Evolutionary conservation across 2,329 filamentous ascomycete species (phyloP), one percentile per base, ranked within the genome.

Genomic region (Pseudofabraea citricarpa): DNA sequence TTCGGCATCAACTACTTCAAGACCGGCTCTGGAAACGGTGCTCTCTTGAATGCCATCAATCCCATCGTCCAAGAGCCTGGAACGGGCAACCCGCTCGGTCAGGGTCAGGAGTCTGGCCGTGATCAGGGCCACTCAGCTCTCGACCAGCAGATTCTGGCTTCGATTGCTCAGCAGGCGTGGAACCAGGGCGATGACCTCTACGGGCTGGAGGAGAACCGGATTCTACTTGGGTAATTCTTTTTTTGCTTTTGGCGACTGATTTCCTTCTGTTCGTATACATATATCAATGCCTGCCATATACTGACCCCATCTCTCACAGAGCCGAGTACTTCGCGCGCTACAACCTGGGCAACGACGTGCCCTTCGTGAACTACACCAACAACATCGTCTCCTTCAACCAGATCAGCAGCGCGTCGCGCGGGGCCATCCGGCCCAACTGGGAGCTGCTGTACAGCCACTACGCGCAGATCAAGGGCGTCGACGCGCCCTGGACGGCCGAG

Each of bases 111-210:
- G 36, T 60, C 65, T 2, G 67, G 68, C 3, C 56, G 69, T 0
- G 70, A 73, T 45, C 70, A 73, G 47, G 70, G 68, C 5, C 69
- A 73, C 46, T 49, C 67, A 2, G 60, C 59, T 12, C 53, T 73
- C 2, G 64, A 66, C 47, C 59, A 68, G 12, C 56, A 59, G 1
- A 53, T 72, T 12, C 47, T 69, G 2, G 68, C 64, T 1, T 60
- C 62, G 2, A 54, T 72, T 41, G 66, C 61, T 2, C 67, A 70
- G 53, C 62, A 66, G 48, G 61, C 62, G 1, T 66, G 63, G 44
- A 71, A 68, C 41, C 68, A 71, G 46, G 68, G 67, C 2, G 56
- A 58, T 5, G 66, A 70, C 40, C 49, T 47, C 5, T 71, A 6
- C 45, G 56, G 46, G 0, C 55, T 59, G 6, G 48, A 54, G 15